Conservation (phyloP, 148 eudicot genomes). For the Persicaria tinctoria region DNA sequence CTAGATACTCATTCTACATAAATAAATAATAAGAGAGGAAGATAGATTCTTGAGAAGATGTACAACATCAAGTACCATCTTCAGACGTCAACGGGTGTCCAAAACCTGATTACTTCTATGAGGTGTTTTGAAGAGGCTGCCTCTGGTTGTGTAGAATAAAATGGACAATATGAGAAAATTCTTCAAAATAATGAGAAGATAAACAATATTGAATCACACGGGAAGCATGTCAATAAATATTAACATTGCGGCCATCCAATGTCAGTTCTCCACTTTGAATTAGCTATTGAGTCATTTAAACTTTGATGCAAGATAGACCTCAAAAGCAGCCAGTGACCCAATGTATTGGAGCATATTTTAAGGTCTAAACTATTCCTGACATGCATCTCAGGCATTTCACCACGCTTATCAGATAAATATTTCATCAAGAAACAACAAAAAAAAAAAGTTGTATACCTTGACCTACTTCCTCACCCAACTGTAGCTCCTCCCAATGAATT, state of each 20-base stretch:
- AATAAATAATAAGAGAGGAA: background rate
- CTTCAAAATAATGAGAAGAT: background rate
- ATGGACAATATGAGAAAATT: background rate
- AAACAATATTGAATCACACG: background rate
- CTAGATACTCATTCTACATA: no score
- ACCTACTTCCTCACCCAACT: slow-evolving; percentile 63
- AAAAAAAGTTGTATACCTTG: slow-evolving; percentile 42
- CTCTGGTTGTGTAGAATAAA: slow-evolving; percentile 36
- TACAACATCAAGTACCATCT: slow-evolving; percentile 92
- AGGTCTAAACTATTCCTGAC: background rate
- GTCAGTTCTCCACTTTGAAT: background rate
- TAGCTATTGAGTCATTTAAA: background rate
- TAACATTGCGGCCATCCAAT: background rate
- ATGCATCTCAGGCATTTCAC: background rate
- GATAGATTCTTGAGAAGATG: slow-evolving; percentile 15
- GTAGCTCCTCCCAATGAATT: slow-evolving; percentile 77
- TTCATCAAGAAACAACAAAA: background rate
- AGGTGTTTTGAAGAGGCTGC: slow-evolving; percentile 74
- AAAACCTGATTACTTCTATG: slow-evolving; percentile 61
- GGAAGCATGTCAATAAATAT: background rate
- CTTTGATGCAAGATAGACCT: background rate
- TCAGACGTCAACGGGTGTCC: slow-evolving; percentile 55
- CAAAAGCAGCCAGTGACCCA: background rate
- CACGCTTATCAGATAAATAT: background rate
- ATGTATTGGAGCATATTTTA: background rate